Conservation (phyloP, 176 grass and related monocot species). For the Oryza meyeriana region DNA sequence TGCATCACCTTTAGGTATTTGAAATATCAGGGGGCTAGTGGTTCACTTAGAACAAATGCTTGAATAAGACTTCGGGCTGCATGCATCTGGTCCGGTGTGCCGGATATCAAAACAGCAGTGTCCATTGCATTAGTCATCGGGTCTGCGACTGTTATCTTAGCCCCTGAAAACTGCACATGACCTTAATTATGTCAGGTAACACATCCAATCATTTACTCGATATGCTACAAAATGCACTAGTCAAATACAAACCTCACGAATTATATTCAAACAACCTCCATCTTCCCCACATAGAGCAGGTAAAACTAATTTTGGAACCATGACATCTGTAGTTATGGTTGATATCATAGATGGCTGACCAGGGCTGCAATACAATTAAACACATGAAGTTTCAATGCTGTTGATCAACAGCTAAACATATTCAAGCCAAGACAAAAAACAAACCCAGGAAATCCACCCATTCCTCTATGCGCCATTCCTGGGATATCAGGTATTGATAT, state of each 20-base stretch:
- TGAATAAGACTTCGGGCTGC: slow-evolving; percentile 90
- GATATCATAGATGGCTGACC: slow-evolving; percentile 56
- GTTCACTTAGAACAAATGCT: slow-evolving; percentile 91
- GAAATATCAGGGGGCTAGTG: slow-evolving; percentile 38
- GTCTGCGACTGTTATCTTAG: slow-evolving; percentile 83
- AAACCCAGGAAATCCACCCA: slow-evolving; percentile 67
- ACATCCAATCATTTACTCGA: background rate
- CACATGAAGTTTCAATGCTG: background rate
- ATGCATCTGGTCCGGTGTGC: slow-evolving; percentile 82
- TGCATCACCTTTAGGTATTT: slow-evolving; percentile 35
- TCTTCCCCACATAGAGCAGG: slow-evolving; percentile 73
- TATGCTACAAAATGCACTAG: slow-evolving; percentile 11
- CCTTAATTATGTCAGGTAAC: slow-evolving; percentile 31
- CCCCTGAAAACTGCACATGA: slow-evolving; percentile 82
- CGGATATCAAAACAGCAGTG: slow-evolving; percentile 65
- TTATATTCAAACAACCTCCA: slow-evolving; percentile 84
- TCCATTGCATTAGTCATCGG: slow-evolving; percentile 65
- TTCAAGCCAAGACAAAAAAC: slow-evolving; percentile 35
- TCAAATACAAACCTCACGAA: slow-evolving; percentile 63
- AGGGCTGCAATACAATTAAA: slow-evolving; percentile 46
- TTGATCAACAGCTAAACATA: slow-evolving; percentile 9
- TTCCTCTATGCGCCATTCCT: slow-evolving; percentile 55
- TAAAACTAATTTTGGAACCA: slow-evolving; percentile 69
- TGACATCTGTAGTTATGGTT: slow-evolving; percentile 68
- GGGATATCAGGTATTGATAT: slow-evolving; percentile 59